Conservation (phyloP, 306 rosid species). For the Cicer judaicum region DNA sequence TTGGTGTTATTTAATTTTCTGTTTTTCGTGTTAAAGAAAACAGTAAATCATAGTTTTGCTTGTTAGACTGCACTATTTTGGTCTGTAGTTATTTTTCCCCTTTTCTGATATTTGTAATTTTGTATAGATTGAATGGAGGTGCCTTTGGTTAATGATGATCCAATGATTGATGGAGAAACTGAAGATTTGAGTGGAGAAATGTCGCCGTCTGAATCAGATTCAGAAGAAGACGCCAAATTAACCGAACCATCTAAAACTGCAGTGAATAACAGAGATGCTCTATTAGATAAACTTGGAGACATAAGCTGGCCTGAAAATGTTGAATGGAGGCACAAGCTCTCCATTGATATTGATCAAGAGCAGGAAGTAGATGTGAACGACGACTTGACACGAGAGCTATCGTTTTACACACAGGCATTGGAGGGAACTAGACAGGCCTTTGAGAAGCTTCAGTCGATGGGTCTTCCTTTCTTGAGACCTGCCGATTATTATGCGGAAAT, state of each 20-base stretch:
- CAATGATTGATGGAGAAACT: constrained; percentile 32
- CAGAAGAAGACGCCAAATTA: constrained; percentile 63
- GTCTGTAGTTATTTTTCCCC: neutral
- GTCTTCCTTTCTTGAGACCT: constrained; percentile 74
- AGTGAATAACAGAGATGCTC: constrained; percentile 63
- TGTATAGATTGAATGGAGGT: constrained; percentile 59
- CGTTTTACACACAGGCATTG: constrained; percentile 16
- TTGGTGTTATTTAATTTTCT: neutral
- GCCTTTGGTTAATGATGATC: constrained; percentile 44
- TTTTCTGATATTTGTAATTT: neutral
- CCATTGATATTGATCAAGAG: constrained; percentile 54
- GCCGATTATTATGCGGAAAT: constrained; percentile 80
- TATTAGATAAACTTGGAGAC: constrained; percentile 80
- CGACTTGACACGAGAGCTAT: constrained; percentile 49
- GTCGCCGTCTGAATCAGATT: constrained; percentile 60
- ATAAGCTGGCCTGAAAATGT: constrained; percentile 64
- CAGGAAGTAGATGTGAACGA: constrained; percentile 23
- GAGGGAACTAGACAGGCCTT: constrained; percentile 29
- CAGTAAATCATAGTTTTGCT: neutral
- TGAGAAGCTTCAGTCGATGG: constrained; percentile 60
- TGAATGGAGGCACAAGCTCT: constrained; percentile 67
- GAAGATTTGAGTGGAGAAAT: constrained; percentile 44
- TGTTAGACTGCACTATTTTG: neutral
- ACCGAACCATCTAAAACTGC: constrained; percentile 68
- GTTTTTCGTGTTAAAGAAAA: neutral